Percentiles rank a stretch among this genome's conserved stretches.
These are phyloP conservation scores for Caryocar brasiliense DNA, from an alignment of 441 rosid genomes.

Conservation along the genomic window DNA sequence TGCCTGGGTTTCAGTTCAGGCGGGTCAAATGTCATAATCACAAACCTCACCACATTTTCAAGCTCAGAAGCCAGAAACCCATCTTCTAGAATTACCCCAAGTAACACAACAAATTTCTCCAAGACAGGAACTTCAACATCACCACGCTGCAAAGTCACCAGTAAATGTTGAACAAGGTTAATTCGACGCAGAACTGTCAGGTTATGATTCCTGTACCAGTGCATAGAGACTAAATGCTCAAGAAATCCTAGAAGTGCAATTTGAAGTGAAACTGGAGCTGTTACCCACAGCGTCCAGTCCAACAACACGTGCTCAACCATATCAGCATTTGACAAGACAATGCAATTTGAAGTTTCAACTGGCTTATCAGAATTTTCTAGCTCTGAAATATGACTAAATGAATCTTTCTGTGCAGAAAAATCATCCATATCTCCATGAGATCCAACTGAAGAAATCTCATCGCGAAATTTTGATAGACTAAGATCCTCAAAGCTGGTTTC, in stretches of 20 bases:
- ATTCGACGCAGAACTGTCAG: slow-evolving; percentile 89
- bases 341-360: slow-evolving; percentile 93
- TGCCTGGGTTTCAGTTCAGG: slow-evolving; percentile 73
- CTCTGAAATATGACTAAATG: slow-evolving; percentile 93
- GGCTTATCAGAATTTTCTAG: slow-evolving; percentile 72
- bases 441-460: slow-evolving; percentile 84
- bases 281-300: slow-evolving; percentile 99
- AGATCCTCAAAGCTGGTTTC: slow-evolving; percentile 83
- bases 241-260: slow-evolving; percentile 91
- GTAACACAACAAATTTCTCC: slow-evolving; percentile 94
- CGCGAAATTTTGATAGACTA: slow-evolving; percentile 71
- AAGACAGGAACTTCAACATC: slow-evolving; percentile 98
- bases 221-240: slow-evolving; percentile 98
- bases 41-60: slow-evolving; percentile 92
- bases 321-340: slow-evolving; percentile 93
- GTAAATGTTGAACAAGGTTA: slow-evolving; percentile 90
- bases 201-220: slow-evolving; percentile 99
- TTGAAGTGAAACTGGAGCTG: slow-evolving; percentile 87
- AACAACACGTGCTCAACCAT: slow-evolving; percentile 99
- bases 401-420: slow-evolving; percentile 83
- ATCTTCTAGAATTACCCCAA: slow-evolving; percentile 97
- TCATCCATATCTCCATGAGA: slow-evolving; percentile 96
- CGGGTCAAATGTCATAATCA: slow-evolving; percentile 97
- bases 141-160: slow-evolving; percentile 97
- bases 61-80: slow-evolving; percentile 95